A percentile compares a stretch with the other conserved stretches of the same genome.
These are phyloP conservation scores for Capsicum pubescens DNA, from an alignment of 257 asterid genomes.

Conservation along the genomic window DNA sequence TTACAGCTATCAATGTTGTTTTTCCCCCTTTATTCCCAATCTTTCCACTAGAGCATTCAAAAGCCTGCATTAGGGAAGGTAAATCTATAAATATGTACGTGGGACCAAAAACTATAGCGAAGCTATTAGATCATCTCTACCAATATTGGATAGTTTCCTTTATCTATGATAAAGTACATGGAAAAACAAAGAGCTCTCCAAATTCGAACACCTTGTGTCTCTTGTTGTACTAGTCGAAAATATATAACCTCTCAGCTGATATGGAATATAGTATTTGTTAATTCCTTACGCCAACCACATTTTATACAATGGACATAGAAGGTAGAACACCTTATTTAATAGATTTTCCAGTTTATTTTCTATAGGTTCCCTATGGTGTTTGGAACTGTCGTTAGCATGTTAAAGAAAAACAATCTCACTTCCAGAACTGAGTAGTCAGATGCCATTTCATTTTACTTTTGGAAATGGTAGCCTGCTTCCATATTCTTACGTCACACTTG, in stretches of 20 bases:
- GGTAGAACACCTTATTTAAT: neutral
- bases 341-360: neutral
- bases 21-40: conserved; percentile 92
- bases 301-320: neutral
- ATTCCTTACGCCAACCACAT: neutral
- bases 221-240: neutral
- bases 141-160: neutral
- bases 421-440: neutral
- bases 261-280: neutral
- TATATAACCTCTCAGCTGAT: conserved; percentile 1
- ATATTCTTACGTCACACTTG: neutral
- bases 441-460: too few species aligned
- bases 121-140: neutral
- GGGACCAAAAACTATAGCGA: neutral
- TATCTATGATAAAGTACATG: neutral
- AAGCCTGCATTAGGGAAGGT: conserved; percentile 57
- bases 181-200: neutral
- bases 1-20: conserved; percentile 92
- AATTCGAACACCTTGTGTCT: neutral
- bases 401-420: neutral
- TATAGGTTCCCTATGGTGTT: neutral
- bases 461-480: neutral
- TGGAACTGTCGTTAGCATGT: neutral
- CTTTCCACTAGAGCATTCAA: conserved; percentile 91
- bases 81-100: neutral